phyloP scores from a whole-genome alignment of 2,329 filamentous ascomycete genomes.

The Aspergillus luchuensis region DNA sequence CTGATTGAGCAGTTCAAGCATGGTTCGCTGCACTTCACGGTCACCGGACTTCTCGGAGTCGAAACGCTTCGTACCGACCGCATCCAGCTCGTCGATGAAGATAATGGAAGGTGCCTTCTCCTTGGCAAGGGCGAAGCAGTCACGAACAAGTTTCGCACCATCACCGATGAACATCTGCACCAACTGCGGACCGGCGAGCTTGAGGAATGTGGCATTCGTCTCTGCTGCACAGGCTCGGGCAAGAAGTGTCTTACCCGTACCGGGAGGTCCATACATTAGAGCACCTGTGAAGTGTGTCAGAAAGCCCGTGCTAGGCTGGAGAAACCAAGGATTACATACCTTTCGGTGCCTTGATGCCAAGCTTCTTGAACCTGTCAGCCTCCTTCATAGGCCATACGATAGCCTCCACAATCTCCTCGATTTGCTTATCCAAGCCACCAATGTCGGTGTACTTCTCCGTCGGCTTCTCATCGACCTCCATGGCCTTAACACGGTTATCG shows the following conservation, averaged over 20 bases:
- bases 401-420: slow-evolving; percentile 96
- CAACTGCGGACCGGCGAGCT: slow-evolving; percentile 93
- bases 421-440: slow-evolving; percentile 96
- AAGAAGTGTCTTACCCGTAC: slow-evolving; percentile 59
- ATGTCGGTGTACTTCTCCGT: slow-evolving; percentile 99
- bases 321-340: slow-evolving; percentile 58
- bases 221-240: slow-evolving; percentile 96
- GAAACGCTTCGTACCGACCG: slow-evolving; percentile 98
- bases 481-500: slow-evolving; percentile 97
- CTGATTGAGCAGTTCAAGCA: slow-evolving; percentile 98
- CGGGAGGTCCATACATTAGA: slow-evolving; percentile 82
- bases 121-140: slow-evolving; percentile 96
- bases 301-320: not conserved
- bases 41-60: slow-evolving; percentile 98
- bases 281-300: slow-evolving; percentile 63
- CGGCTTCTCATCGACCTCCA: slow-evolving; percentile 99
- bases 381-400: slow-evolving; percentile 99
- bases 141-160: slow-evolving; percentile 93
- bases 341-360: slow-evolving; percentile 98
- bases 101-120: slow-evolving; percentile 99
- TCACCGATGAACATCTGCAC: slow-evolving; percentile 99
- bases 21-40: slow-evolving; percentile 95
- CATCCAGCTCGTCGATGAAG: slow-evolving; percentile 98
- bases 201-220: slow-evolving; percentile 97
- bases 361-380: slow-evolving; percentile 98